Evolutionary conservation across 352 stramenopile species (phyloP).

Genomic region (Peronospora belbahrii): DNA sequence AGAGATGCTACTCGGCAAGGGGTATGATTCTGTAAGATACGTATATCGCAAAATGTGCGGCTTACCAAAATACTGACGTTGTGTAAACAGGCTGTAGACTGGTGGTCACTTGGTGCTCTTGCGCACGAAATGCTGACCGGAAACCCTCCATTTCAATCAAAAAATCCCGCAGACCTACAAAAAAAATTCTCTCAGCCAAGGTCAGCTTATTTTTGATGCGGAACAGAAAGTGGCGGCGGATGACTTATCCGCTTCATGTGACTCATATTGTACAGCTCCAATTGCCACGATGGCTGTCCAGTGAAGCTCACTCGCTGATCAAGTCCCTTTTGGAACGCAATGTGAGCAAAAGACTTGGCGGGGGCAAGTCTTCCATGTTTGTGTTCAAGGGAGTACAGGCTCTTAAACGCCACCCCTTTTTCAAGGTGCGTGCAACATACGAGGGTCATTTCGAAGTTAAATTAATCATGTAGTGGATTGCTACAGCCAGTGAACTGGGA

Average conservation of each 20-base stretch:
- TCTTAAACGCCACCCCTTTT: slow-evolving; percentile 93
- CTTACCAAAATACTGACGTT: slow-evolving; percentile 2
- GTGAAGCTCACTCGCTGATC: slow-evolving; percentile 90
- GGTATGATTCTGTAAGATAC: slow-evolving; percentile 56
- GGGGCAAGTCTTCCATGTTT: slow-evolving; percentile 95
- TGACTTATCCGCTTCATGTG: background rate
- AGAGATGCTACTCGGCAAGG: slow-evolving; percentile 79
- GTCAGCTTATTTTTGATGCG: slow-evolving; percentile 6
- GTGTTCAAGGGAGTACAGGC: slow-evolving; percentile 92
- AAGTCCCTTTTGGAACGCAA: slow-evolving; percentile 95
- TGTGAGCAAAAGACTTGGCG: slow-evolving; percentile 90
- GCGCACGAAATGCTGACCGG: slow-evolving; percentile 76
- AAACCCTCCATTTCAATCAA: slow-evolving; percentile 63
- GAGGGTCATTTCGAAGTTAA: background rate
- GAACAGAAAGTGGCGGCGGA: background rate
- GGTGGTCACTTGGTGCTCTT: slow-evolving; percentile 79
- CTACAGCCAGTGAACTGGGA: slow-evolving; percentile 87
- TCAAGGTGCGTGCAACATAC: slow-evolving; percentile 47
- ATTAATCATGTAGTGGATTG: background rate
- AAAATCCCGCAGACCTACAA: slow-evolving; percentile 60
- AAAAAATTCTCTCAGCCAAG: slow-evolving; percentile 77
- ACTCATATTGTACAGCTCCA: slow-evolving; percentile 32
- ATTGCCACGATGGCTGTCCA: slow-evolving; percentile 75
- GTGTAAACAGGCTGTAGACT: slow-evolving; percentile 55
- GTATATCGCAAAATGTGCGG: background rate